Percentiles rank a stretch among this genome's conserved stretches.
phyloP scores from a whole-genome alignment of 768 basidiomycete species.

The Hericium erinaceus region DNA sequence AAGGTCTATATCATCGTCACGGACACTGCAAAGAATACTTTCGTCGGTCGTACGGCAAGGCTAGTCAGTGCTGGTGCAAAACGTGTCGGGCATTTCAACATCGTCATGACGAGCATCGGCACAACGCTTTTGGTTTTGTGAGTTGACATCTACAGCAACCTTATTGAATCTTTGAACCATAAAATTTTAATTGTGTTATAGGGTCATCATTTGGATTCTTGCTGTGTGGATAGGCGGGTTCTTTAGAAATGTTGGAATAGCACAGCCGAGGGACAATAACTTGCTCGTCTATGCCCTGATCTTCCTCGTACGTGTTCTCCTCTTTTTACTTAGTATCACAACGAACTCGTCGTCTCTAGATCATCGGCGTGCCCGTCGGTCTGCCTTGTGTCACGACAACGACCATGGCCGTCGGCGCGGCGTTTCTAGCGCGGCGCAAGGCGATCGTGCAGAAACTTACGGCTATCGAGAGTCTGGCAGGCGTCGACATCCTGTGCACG shows the following conservation, averaged over 20 bases:
- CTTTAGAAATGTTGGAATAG: conserved; percentile 28
- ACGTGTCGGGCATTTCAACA: conserved; percentile 34
- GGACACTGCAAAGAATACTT: conserved; percentile 28
- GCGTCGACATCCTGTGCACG: conserved; percentile 36
- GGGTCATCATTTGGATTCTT: conserved; percentile 32
- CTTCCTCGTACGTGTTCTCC: conserved; percentile 22
- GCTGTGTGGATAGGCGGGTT: conserved; percentile 37
- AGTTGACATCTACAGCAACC: neutral
- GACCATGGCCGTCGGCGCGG: conserved; percentile 35
- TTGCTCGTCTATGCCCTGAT: conserved; percentile 34
- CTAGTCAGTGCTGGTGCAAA: conserved; percentile 31
- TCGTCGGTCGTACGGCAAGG: conserved; percentile 37
- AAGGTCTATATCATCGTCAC: conserved; percentile 29
- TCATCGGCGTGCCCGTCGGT: conserved; percentile 41
- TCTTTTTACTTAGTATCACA: neutral
- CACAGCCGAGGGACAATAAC: conserved; percentile 33
- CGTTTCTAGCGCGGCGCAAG: conserved; percentile 31
- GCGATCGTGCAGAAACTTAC: conserved; percentile 42
- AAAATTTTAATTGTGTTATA: neutral
- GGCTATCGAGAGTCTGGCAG: conserved; percentile 41
- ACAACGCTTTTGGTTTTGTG: conserved; percentile 31
- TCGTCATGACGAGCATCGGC: conserved; percentile 34
- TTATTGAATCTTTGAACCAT: neutral
- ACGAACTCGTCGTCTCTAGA: conserved; percentile 13
- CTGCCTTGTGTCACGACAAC: conserved; percentile 36